Percentiles rank a stretch among this genome's conserved stretches.
Evolutionary conservation across 805 yeast species (phyloP).

Genomic region (Sporopachydermia quercuum): DNA sequence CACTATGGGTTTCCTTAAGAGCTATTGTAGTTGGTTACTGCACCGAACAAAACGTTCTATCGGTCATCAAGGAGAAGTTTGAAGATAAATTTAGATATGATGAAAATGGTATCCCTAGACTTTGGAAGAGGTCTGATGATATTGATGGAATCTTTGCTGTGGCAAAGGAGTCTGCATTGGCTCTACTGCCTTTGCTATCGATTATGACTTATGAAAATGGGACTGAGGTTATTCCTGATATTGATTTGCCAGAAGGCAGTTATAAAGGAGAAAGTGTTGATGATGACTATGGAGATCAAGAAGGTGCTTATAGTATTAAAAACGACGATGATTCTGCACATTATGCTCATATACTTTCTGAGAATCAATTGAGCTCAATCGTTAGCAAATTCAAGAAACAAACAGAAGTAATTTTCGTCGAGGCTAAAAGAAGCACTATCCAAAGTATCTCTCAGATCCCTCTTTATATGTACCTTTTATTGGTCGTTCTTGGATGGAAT

Average conservation of each 20-base stretch:
- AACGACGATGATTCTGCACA: conserved; percentile 18
- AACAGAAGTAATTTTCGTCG: conserved; percentile 67
- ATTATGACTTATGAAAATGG: conserved; percentile 38
- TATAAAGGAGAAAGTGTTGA: conserved; percentile 26
- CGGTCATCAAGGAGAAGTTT: conserved; percentile 61
- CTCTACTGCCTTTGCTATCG: conserved; percentile 43
- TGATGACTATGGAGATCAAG: conserved; percentile 19
- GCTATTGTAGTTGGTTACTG: conserved; percentile 44
- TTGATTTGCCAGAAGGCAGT: conserved; percentile 28
- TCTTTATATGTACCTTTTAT: conserved; percentile 56
- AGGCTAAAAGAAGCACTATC: conserved; percentile 77
- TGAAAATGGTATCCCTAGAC: conserved; percentile 61
- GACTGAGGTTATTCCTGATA: conserved; percentile 44
- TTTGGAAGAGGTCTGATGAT: conserved; percentile 65
- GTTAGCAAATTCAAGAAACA: conserved; percentile 51
- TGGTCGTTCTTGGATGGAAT: conserved; percentile 84
- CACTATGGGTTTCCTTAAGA: conserved; percentile 54
- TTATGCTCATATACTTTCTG: conserved; percentile 44
- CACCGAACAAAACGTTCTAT: conserved; percentile 49
- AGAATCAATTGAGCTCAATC: conserved; percentile 41
- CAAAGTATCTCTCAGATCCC: conserved; percentile 74
- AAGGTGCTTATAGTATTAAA: conserved; percentile 8
- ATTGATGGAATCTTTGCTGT: conserved; percentile 48
- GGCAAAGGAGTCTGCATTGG: conserved; percentile 45
- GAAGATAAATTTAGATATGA: conserved; percentile 78